These are phyloP conservation scores for Hordeum marinum DNA, from an alignment of 176 grass and related monocot genomes.

Conservation along the genomic window DNA sequence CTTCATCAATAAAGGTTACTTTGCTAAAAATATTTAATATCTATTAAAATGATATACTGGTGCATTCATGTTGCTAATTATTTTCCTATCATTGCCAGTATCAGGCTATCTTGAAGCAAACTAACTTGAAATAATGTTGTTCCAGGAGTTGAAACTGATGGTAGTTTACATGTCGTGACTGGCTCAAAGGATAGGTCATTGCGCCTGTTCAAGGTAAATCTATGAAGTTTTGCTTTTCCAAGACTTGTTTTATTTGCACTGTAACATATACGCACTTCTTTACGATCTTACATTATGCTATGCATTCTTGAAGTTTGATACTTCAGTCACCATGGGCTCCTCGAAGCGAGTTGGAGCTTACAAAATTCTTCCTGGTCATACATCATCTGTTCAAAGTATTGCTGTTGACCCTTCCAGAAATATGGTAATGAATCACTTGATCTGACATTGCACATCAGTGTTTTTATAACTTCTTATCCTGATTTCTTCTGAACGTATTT, in stretches of 20 bases:
- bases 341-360: constrained; percentile 56
- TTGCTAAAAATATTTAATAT: neutral
- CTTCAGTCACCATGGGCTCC: constrained; percentile 37
- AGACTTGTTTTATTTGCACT: neutral
- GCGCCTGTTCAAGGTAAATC: constrained; percentile 78
- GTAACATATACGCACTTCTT: neutral
- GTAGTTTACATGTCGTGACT: constrained; percentile 61
- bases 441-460: neutral
- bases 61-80: neutral
- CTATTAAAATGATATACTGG: neutral
- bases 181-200: constrained; percentile 86
- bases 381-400: constrained; percentile 74
- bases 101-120: neutral
- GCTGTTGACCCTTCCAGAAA: constrained; percentile 52
- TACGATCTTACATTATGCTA: constrained; percentile 24
- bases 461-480: neutral
- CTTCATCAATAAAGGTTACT: constrained; percentile 64
- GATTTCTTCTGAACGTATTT: constrained; percentile 5
- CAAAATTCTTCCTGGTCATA: constrained; percentile 77
- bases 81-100: neutral
- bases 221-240: neutral
- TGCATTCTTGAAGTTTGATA: constrained; percentile 49
- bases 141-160: constrained; percentile 51
- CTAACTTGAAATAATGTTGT: constrained; percentile 32
- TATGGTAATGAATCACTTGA: constrained; percentile 55